Evolutionary conservation across 257 asterid species (phyloP), one percentile per base, ranked within the genome.

Genomic region (Salvia rosmarinus): DNA sequence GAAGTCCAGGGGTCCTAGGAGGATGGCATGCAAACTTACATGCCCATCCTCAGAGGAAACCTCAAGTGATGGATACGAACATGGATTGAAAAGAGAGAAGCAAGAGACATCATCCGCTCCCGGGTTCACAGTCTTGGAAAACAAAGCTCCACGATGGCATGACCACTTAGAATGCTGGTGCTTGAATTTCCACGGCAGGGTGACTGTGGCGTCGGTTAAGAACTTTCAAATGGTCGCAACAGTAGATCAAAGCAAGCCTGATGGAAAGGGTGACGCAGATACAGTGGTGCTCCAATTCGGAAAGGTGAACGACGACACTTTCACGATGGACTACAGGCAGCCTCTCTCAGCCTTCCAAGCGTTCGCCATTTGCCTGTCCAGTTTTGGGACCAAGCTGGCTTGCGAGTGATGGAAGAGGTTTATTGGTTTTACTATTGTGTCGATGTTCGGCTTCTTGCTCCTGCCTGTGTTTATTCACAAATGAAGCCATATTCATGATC

Each of bases 81-180:
- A 73, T 17, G 85, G 69, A 54, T 47, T 51, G 0, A 79, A 77
- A 71, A 32, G 21, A 25, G 62, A 83, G 74, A 68, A 34, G 50
- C 70, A 75, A 19, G 78, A 76, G 9, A 56, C 52, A 10, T 56
- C 81, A 10, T 51, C 81, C 13, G 63, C 79, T 20, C 77, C 79
- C 1, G 72, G 70, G 21, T 65, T 34, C 55, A 82, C 89, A 0
- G 69, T 94, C 39, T 64, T 94, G 82, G 91, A 84, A 77, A 94
- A 91, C 81, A 94, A 94, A 78, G 85, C 97, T 23, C 97, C 99
- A 0, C 69, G 96, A 60, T 91, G 99, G 99, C 97, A 94, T 4
- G 91, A 94, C 56, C 92, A 91, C 81, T 80, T 94, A 79, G 96
- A 94, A 74, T 94, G 97, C 65, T 94, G 99, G 99, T 94, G 99